Conservation (phyloP, 306 rosid genomes). For the Vigna mungo region DNA sequence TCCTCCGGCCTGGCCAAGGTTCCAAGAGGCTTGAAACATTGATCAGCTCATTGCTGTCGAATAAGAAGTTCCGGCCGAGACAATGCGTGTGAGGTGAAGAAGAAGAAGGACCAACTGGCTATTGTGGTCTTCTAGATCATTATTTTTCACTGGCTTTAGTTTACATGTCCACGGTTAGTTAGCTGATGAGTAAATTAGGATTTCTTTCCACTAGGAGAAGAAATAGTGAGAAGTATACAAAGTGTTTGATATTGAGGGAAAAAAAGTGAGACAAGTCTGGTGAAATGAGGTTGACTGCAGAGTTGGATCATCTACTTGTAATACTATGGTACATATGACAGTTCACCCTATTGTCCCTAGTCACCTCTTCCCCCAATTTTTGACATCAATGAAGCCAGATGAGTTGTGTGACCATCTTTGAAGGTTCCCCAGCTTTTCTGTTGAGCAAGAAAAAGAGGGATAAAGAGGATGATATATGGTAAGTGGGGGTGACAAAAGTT, state of each 20-base stretch:
- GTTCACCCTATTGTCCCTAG: constrained; percentile 45
- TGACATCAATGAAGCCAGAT: constrained; percentile 29
- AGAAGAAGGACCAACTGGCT: background rate
- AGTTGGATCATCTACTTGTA: constrained; percentile 44
- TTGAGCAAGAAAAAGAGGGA: constrained; percentile 17
- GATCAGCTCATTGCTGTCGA: constrained; percentile 73
- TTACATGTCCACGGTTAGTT: constrained; percentile 52
- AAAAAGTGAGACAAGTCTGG: constrained; percentile 49
- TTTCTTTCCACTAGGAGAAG: constrained; percentile 46
- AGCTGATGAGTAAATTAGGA: constrained; percentile 46
- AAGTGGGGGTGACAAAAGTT: constrained; percentile 8
- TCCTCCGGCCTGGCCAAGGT: constrained; percentile 82
- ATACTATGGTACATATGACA: constrained; percentile 53
- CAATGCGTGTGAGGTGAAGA: constrained; percentile 69
- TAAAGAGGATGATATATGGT: background rate
- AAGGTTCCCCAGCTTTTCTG: constrained; percentile 37
- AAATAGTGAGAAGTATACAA: constrained; percentile 49
- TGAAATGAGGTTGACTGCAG: constrained; percentile 40
- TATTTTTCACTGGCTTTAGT: constrained; percentile 45
- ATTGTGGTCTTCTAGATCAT: constrained; percentile 36
- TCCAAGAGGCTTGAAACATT: constrained; percentile 78
- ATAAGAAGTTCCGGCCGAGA: constrained; percentile 74
- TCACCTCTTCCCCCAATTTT: constrained; percentile 37
- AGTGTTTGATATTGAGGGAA: constrained; percentile 42
- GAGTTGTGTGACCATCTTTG: constrained; percentile 31